A percentile compares a stretch with the other conserved stretches of the same genome.
Conservation (phyloP, 225 moss, liverwort and hornwort species). For the Marchantia paleacea region DNA sequence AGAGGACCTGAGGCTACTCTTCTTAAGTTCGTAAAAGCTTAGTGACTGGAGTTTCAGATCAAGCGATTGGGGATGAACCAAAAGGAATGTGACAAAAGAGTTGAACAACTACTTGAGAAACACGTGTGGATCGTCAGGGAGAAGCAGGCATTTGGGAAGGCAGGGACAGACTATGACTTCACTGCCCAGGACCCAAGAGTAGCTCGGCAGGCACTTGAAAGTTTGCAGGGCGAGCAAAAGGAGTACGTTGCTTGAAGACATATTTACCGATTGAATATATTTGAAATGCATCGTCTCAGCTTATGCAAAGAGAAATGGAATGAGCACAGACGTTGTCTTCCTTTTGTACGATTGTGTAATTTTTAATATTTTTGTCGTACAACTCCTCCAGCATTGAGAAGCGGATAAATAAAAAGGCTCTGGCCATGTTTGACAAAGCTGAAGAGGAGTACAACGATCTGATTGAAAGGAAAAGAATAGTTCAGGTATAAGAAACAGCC, state of each 20-base stretch:
- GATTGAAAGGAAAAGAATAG: conserved; percentile 69
- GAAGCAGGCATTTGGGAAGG: conserved; percentile 77
- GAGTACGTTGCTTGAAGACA: conserved; percentile 40
- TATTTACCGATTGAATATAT: neutral
- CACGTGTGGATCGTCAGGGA: conserved; percentile 83
- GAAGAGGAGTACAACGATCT: conserved; percentile 93
- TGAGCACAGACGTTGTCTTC: neutral
- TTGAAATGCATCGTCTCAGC: too few relatives aligned
- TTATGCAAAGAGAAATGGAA: neutral
- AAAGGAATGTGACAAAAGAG: conserved; percentile 56
- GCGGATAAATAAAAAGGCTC: conserved; percentile 91
- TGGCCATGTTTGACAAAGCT: conserved; percentile 94
- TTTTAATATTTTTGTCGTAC: neutral
- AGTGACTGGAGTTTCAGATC: conserved; percentile 45
- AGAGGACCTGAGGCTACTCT: too few relatives aligned
- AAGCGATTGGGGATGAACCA: conserved; percentile 76
- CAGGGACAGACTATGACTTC: conserved; percentile 90
- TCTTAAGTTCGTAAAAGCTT: neutral
- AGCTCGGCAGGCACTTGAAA: conserved; percentile 71
- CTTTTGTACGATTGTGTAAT: neutral
- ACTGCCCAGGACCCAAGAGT: conserved; percentile 55
- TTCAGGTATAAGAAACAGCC: conserved; percentile 56
- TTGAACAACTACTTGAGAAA: conserved; percentile 71
- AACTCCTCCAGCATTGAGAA: conserved; percentile 73
- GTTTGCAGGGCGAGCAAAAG: conserved; percentile 66